A percentile compares a stretch with the other conserved stretches of the same genome.
phyloP scores from a whole-genome alignment of 169 alveolate species.

The Plasmodium knowlesi region DNA sequence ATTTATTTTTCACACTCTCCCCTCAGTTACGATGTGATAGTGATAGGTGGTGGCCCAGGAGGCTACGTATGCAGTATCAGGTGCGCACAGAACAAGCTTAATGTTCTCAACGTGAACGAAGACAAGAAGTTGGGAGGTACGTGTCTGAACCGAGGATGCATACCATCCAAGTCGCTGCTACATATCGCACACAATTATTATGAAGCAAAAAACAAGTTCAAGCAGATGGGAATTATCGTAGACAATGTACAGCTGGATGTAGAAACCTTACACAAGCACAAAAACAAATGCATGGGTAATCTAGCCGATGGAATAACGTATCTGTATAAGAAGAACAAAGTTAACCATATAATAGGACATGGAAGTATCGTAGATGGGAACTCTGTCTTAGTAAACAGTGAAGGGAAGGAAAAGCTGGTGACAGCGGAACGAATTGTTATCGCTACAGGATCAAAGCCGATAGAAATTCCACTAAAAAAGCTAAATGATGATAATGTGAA shows the following conservation, averaged over 20 bases:
- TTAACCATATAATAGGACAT: constrained; percentile 89
- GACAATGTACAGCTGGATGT: constrained; percentile 85
- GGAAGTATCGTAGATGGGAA: constrained; percentile 75
- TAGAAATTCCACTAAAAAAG: constrained; percentile 89
- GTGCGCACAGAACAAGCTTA: constrained; percentile 97
- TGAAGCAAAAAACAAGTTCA: constrained; percentile 72
- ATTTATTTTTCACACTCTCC: background rate
- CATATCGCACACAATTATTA: constrained; percentile 93
- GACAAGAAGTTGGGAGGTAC: constrained; percentile 98
- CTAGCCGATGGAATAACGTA: constrained; percentile 93
- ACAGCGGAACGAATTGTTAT: constrained; percentile 72
- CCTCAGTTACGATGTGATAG: constrained; percentile 89
- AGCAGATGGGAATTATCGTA: constrained; percentile 75
- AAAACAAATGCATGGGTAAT: constrained; percentile 89
- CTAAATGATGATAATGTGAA: constrained; percentile 86
- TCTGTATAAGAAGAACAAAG: constrained; percentile 94
- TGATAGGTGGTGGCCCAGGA: constrained; percentile 95
- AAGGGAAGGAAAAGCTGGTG: constrained; percentile 21
- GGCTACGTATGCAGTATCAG: constrained; percentile 97
- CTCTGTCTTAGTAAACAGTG: constrained; percentile 33
- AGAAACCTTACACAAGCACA: constrained; percentile 85
- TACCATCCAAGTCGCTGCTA: constrained; percentile 96
- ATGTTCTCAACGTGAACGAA: constrained; percentile 95
- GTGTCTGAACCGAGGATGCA: constrained; percentile 98
- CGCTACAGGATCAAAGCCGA: constrained; percentile 96